Evolutionary conservation across 257 asterid species (phyloP), one percentile per base, ranked within the genome.

Genomic region (Scutellaria galericulata): DNA sequence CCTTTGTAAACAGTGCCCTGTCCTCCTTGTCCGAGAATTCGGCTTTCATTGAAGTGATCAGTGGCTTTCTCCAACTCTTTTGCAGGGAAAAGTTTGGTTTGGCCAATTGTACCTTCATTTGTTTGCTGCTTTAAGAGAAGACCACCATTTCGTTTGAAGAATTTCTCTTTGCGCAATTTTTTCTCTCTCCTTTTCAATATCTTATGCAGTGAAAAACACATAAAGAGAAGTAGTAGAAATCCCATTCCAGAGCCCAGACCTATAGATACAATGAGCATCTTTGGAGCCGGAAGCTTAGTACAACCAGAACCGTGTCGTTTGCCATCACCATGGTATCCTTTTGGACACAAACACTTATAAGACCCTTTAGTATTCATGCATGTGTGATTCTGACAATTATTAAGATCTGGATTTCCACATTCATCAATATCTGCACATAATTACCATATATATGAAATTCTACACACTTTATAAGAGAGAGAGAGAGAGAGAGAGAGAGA

Each of bases 1-100:
- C 78, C 78, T 50, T 78, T 78, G 53, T 59, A 78, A 35, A 78
- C 82, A 1, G 74, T 66, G 7, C 75, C 78, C 7, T 78, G 75
- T 15, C 74, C 81, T 13, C 77, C 77, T 6, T 47, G 72, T 4
- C 81, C 77, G 3, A 77, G 70, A 13, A 77, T 53, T 65, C 65
- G 44, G 40, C 52, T 71, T 62, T 61, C 48, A 3, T 55, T 68
- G 68, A 74, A 74, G 73, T 45, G 12, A 35, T 74, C 61, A 3
- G 73, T 74, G 18, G 73, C 78, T 56, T 46, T 74, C 27, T 74
- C 78, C 40, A 65, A 9, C 35, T 65, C 78, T 9, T 48, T 37
- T 14, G 39, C 39, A 3, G 47, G n/a, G 52, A 75, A 75, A 6
- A 56, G 39, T 37, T 66, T 68, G 9, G 75, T 27, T 52, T 60